phyloP scores from a whole-genome alignment of 352 stramenopile species.

The Phytophthora capsici region DNA sequence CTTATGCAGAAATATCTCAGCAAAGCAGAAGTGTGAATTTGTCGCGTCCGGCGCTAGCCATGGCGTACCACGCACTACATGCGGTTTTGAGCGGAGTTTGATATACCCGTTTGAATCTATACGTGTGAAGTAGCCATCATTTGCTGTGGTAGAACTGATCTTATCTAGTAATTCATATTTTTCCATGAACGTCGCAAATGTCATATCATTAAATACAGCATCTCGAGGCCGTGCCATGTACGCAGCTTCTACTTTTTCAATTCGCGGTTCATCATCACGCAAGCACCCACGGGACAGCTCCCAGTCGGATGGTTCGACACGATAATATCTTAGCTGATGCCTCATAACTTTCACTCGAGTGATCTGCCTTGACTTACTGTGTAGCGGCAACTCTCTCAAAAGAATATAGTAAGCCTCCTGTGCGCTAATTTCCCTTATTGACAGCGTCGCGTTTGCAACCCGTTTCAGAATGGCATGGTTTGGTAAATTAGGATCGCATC shows the following conservation, averaged over 20 bases:
- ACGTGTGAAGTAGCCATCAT: too few species aligned
- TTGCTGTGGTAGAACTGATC: too few species aligned
- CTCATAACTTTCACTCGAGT: slow-evolving; percentile 4
- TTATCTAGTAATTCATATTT: too few species aligned
- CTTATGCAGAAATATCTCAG: background rate
- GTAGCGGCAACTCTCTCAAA: background rate
- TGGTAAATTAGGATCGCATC: slow-evolving; percentile 3
- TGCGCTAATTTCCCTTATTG: background rate
- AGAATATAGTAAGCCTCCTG: slow-evolving; percentile 2
- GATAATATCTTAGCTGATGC: slow-evolving; percentile 10
- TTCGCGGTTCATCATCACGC: background rate
- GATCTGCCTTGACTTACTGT: slow-evolving; percentile 6
- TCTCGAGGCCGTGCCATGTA: slow-evolving; percentile 2
- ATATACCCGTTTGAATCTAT: background rate
- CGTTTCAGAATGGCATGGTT: slow-evolving; percentile 6
- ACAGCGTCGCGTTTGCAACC: background rate
- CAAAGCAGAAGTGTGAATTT: slow-evolving; percentile 2
- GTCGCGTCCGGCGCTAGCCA: slow-evolving; percentile 1
- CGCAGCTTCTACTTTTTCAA: background rate
- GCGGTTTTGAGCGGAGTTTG: background rate
- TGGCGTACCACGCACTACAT: background rate
- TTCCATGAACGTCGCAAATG: too few species aligned
- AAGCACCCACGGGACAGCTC: background rate
- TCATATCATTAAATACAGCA: too few species aligned
- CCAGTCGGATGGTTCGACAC: slow-evolving; percentile 1